Evolutionary conservation across 2,329 filamentous ascomycete species (phyloP).

Genomic region (Ophidiomyces ophidiicola): DNA sequence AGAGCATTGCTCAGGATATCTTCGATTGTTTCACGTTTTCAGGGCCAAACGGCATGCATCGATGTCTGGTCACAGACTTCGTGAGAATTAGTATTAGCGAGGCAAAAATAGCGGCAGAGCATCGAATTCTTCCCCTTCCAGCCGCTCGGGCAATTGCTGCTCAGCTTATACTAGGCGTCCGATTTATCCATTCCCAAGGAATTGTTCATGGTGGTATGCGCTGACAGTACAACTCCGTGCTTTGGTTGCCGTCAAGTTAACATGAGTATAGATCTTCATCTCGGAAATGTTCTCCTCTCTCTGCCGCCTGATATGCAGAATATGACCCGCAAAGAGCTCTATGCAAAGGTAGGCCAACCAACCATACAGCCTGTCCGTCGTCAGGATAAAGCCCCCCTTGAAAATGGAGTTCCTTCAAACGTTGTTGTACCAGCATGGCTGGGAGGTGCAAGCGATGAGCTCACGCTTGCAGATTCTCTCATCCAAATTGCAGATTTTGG

Average conservation of each 20-base stretch:
- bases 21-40: slow-evolving; percentile 21
- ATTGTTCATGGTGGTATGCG: slow-evolving; percentile 21
- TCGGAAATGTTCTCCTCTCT: slow-evolving; percentile 20
- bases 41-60: slow-evolving; percentile 19
- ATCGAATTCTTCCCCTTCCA: slow-evolving; percentile 13
- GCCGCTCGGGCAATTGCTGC: slow-evolving; percentile 17
- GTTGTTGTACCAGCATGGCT: slow-evolving; percentile 19
- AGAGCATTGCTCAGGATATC: slow-evolving; percentile 14
- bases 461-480: slow-evolving; percentile 18
- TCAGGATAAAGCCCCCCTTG: slow-evolving; percentile 16
- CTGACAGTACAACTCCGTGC: neutral
- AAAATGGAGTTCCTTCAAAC: slow-evolving; percentile 17
- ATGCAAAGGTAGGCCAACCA: slow-evolving; percentile 18
- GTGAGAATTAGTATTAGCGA: slow-evolving; percentile 16
- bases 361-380: slow-evolving; percentile 16
- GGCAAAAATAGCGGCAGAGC: slow-evolving; percentile 15
- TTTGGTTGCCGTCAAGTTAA: too few relatives aligned
- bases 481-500: slow-evolving; percentile 23
- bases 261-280: slow-evolving; percentile 18
- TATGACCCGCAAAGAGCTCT: slow-evolving; percentile 17
- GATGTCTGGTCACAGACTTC: slow-evolving; percentile 17
- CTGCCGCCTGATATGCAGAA: slow-evolving; percentile 15
- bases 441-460: slow-evolving; percentile 18
- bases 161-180: slow-evolving; percentile 17
- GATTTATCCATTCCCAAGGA: slow-evolving; percentile 19